Base-by-base conservation (phyloP, 2,329 filamentous ascomycete genomes). In the Fusarium sp. region DNA sequence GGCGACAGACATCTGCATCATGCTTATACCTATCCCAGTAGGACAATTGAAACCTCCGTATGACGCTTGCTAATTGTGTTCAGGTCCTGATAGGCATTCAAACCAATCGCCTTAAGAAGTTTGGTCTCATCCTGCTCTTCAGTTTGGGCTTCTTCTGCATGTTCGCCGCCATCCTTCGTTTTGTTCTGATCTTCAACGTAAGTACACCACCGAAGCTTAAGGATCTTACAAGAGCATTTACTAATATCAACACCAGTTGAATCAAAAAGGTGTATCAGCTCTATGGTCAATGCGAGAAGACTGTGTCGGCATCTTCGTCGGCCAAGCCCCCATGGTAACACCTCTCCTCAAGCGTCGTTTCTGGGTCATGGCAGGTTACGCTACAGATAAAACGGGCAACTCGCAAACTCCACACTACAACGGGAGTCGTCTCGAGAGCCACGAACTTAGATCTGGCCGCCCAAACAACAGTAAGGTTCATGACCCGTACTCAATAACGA, bases 261-360 rank as follows among this genome's bases (percentile, higher is more conserved):
- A 70, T 13, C 63, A 65, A 28, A 68, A 48, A 4, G 69, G 69
- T 2, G 66, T 63, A 13, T 72, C 70, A 9, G 79, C 80, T 2
- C 74, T 81, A 21, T 81, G 80, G 80, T 80, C 78, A 6, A 76
- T 78, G 26, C 77, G 79, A 15, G 79, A 81, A 61, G 78, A 80
- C 54, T 74, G 78, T n/a, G 76, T 81, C 10, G 78, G 77, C 6
- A 76, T 81, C 38, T 73, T 80, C 3, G 77, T 80, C 4, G 78
- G 77, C 7, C 77, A 81, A 43, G 76, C 78, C 0, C 78, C 79
- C 4, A 78, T 81, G 69, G 68, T 80, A 1, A 70, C 72, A 3
- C 78, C 79, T 1, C 59, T 76, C 2, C 57, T 75, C 31, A 73
- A 61, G 29, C 71, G 65, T 10, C 68, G 65, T 10, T 77, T 77